Percentiles rank a stretch among this genome's conserved stretches.
phyloP scores from a whole-genome alignment of 2,329 filamentous ascomycete species.

The Diplodia intermedia region DNA sequence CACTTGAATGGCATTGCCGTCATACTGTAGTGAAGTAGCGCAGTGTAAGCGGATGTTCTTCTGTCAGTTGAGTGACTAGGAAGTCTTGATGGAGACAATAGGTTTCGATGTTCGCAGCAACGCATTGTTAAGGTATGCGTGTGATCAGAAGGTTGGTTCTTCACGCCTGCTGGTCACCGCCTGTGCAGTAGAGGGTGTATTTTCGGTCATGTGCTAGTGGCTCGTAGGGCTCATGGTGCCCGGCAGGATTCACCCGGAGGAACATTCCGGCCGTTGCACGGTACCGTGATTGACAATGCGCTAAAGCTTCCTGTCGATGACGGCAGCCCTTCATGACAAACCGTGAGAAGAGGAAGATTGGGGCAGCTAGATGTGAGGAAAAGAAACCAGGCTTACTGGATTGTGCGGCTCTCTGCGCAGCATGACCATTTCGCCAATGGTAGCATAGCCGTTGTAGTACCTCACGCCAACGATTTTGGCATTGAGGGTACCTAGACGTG shows the following conservation, averaged over 20 bases:
- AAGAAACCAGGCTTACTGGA: slow-evolving; percentile 37
- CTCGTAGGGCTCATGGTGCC: neutral
- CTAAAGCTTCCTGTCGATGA: neutral
- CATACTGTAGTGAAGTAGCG: slow-evolving; percentile 55
- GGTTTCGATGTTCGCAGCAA: neutral
- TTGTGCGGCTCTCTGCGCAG: slow-evolving; percentile 70
- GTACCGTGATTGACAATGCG: neutral
- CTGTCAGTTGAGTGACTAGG: neutral
- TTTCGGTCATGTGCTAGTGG: neutral
- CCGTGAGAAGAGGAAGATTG: no score
- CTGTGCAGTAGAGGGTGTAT: neutral
- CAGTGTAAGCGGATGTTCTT: neutral
- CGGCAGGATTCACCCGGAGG: neutral
- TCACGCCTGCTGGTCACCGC: neutral
- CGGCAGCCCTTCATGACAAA: neutral
- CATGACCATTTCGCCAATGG: slow-evolving; percentile 45
- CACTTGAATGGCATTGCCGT: slow-evolving; percentile 78
- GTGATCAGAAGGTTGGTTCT: no score
- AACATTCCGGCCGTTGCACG: neutral
- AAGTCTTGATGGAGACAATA: neutral
- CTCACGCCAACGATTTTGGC: slow-evolving; percentile 66
- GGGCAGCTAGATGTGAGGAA: neutral
- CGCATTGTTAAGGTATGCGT: neutral
- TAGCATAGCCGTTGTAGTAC: slow-evolving; percentile 47
- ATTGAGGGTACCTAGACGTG: slow-evolving; percentile 44